Base-by-base conservation (phyloP, 805 yeast genomes). In the Zygosaccharomyces kombuchaensis region DNA sequence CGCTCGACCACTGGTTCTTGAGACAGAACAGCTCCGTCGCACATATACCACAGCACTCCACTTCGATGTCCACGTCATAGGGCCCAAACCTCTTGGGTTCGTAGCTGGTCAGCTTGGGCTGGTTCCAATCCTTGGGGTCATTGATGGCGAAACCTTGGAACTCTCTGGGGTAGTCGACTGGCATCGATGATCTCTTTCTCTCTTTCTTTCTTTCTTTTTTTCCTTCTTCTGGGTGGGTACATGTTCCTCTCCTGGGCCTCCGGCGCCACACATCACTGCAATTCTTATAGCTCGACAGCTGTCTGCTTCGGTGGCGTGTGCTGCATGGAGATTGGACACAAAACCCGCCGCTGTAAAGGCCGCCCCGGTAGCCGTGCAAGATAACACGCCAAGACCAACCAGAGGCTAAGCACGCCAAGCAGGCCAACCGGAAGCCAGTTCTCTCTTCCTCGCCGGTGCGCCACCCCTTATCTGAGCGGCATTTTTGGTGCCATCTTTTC, bases 31-130 rank as follows among this genome's bases (percentile, higher is more conserved):
- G 31, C 44, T 82, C 87, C 26, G 80, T 73, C 14, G 87, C 89
- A 67, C 89, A 82, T 9, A 82, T 69, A 56, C 85, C 85, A 64
- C 84, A 80, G 47, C 77, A 74, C 52, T 76, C 80, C 41, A 77
- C 74, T 59, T 78, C 77, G 36, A 80, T 69, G 51, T 78, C 82
- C 34, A 81, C 71, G 53, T 80, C 85, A 17, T 47, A 45, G 9
- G 60, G 66, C 25, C 62, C 70, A 40, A 76, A 68, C 14, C 56
- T 48, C 63, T 78, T 79, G 51, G 80, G 81, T 51, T 68, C 67
- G 58, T 64, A 80, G 6, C 72, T 60, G 40, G 74, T 72, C 52
- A 72, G 69, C 57, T 74, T 76, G 49, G 83, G 83, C 52, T 75
- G 64, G 57, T 70, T 65, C 83, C 84, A 81, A 51, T 77, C 76